phyloP scores from a whole-genome alignment of 108 stramenopile genomes.

The Conticribra weissflogii region DNA sequence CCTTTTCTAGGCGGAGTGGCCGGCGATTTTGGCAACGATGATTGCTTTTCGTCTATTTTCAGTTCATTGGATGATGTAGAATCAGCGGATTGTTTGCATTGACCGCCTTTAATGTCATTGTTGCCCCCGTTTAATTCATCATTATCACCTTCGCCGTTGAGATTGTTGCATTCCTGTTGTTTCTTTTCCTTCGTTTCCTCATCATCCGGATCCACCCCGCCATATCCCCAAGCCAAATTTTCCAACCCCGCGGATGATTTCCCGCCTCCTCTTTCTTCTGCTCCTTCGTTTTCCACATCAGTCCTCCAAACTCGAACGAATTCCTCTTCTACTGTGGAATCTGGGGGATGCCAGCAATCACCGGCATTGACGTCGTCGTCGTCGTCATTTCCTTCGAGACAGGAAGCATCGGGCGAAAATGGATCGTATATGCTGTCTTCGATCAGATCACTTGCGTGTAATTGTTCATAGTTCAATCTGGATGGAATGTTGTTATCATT shows the following conservation, averaged over 20 bases:
- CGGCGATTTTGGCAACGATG: too few relatives aligned
- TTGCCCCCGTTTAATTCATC: too few relatives aligned
- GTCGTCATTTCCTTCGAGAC: constrained; percentile 26
- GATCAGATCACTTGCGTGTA: constrained; percentile 47
- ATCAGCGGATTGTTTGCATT: too few relatives aligned
- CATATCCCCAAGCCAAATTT: constrained; percentile 39
- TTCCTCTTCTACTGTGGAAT: constrained; percentile 65
- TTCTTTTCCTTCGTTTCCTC: constrained; percentile 1
- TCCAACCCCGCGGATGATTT: constrained; percentile 17
- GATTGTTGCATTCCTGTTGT: background rate
- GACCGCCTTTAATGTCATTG: too few relatives aligned
- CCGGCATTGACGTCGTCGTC: constrained; percentile 14
- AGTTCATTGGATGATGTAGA: too few relatives aligned
- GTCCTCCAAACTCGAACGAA: constrained; percentile 49
- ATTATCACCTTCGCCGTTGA: too few relatives aligned
- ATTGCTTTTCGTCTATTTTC: too few relatives aligned
- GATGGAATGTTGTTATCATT: constrained; percentile 2
- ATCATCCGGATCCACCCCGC: constrained; percentile 42
- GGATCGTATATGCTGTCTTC: constrained; percentile 77
- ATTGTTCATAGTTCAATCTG: constrained; percentile 33
- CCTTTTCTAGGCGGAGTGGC: too few relatives aligned
- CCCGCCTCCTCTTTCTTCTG: background rate
- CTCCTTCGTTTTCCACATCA: constrained; percentile 29
- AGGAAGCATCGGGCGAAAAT: constrained; percentile 62
- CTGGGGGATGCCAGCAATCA: constrained; percentile 66